Evolutionary conservation across 1,139 yeast genomes (phyloP).

Genomic region (Diutina neorugosa): DNA sequence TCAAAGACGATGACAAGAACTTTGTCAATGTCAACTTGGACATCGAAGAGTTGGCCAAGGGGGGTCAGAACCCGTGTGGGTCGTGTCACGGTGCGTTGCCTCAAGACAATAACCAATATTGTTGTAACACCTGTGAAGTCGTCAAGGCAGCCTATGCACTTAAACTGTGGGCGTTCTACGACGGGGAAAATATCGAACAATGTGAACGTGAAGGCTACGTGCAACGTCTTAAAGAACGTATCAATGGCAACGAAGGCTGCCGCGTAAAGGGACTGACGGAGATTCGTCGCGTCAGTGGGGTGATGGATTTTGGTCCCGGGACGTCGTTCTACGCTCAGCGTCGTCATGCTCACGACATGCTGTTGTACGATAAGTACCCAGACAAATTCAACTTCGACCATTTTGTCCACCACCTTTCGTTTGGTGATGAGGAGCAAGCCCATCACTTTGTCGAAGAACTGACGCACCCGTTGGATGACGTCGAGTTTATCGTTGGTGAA

Average conservation of each 20-base stretch:
- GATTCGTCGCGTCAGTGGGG: constrained; percentile 80
- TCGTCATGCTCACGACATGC: constrained; percentile 74
- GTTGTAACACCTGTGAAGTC: constrained; percentile 82
- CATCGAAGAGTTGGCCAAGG: constrained; percentile 20
- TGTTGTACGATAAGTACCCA: constrained; percentile 46
- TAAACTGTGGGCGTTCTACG: constrained; percentile 78
- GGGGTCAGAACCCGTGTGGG: constrained; percentile 42
- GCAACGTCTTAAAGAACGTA: constrained; percentile 38
- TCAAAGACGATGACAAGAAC: constrained; percentile 14
- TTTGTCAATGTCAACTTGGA: not conserved
- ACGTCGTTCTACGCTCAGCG: constrained; percentile 43
- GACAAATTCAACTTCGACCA: constrained; percentile 63
- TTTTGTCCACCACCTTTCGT: constrained; percentile 64
- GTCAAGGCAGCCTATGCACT: constrained; percentile 71
- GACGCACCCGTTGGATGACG: constrained; percentile 65
- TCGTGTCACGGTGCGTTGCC: constrained; percentile 80
- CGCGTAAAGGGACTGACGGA: constrained; percentile 68
- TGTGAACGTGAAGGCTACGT: constrained; percentile 88
- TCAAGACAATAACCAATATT: constrained; percentile 45
- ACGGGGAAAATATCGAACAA: constrained; percentile 76
- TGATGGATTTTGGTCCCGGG: constrained; percentile 94
- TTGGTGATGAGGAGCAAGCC: constrained; percentile 39
- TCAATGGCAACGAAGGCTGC: constrained; percentile 66
- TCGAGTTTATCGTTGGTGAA: constrained; percentile 23
- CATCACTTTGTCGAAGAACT: constrained; percentile 12